These are phyloP conservation scores for Microcyclospora pomicola DNA, from an alignment of 2,329 filamentous ascomycete genomes.

Conservation along the genomic window DNA sequence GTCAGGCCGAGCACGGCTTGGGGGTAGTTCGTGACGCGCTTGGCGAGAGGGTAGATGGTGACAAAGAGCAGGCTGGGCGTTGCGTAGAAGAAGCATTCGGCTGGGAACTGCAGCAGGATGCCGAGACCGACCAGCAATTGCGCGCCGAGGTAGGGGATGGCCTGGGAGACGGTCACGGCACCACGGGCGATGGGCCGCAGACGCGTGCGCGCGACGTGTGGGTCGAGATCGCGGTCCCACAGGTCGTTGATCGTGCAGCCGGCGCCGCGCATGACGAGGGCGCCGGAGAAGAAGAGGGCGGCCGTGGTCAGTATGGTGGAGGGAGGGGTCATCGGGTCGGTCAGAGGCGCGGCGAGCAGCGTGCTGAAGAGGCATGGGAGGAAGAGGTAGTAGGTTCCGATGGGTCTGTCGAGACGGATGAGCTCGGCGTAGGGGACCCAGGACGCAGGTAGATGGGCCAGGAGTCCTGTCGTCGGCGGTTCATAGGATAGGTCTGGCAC, in stretches of 20 bases:
- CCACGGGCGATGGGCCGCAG: constrained; percentile 68
- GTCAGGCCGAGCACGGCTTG: constrained; percentile 71
- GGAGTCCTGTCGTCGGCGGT: constrained; percentile 56
- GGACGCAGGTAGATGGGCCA: constrained; percentile 54
- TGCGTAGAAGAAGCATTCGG: constrained; percentile 60
- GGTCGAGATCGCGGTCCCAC: constrained; percentile 78
- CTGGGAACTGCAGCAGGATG: constrained; percentile 62
- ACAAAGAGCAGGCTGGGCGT: constrained; percentile 63
- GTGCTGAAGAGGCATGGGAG: constrained; percentile 79
- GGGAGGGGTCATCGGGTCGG: constrained; percentile 46
- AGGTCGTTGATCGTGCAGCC: constrained; percentile 85
- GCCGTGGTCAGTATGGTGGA: constrained; percentile 49
- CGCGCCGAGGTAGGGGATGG: constrained; percentile 56
- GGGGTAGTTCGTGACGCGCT: constrained; percentile 76
- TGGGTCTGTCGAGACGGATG: constrained; percentile 65
- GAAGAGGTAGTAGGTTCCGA: constrained; percentile 72
- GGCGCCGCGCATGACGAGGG: constrained; percentile 73
- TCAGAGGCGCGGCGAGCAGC: constrained; percentile 60
- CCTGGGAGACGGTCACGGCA: constrained; percentile 59
- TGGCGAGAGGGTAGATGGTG: constrained; percentile 65
- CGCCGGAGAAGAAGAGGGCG: constrained; percentile 58
- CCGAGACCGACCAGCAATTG: constrained; percentile 62
- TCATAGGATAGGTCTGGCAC: constrained; percentile 35
- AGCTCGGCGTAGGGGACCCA: constrained; percentile 74
- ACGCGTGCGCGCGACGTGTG: constrained; percentile 61